Evolutionary conservation across 495 filamentous ascomycete species (phyloP), one percentile per base, ranked within the genome.

Genomic region (Penicillium paxilli): DNA sequence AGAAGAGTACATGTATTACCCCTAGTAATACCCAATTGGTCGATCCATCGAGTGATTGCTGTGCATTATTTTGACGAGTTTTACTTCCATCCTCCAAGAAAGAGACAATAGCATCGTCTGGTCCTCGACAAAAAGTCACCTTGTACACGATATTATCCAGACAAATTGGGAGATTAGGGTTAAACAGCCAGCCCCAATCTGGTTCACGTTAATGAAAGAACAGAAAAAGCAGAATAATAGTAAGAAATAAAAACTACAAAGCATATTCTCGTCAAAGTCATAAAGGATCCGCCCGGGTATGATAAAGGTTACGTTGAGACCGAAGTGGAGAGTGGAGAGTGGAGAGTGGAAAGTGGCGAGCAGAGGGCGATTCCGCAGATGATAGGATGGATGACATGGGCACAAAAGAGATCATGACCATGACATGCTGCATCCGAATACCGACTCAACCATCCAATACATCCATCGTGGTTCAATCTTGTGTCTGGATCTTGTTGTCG

Each of bases 401-500:
- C 2, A n/a, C 21, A 23, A 46, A n/a, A n/a, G n/a, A 24, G 10
- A 23, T 1, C 14, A 20, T 22, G 19, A 12, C 40, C 40, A 12
- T 3, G 40, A 3, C 23, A n/a, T n/a, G 40, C 21, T 22, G 40
- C 10, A 9, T 32, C 1, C n/a, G n/a, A n/a, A n/a, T n/a, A n/a
- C n/a, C n/a, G n/a, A n/a, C n/a, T n/a, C n/a, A n/a, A n/a, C 19
- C 10, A 24, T 9, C 17, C 40, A 12, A 10, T 42, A 7, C 35
- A 38, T n/a, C n/a, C n/a, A 4, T 38, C n/a, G 35, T 38, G 17
- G 16, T 41, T 63, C 82, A 90, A 51, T 90, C 84, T 28, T 80
- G 75, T 3, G 74, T 80, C 81, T 96, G 92, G 33, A 96, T 75
- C 79, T 97, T 97, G 66, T 96, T 65, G 66, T 96, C 92, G 11